Evolutionary conservation across 345 rosid species (phyloP).

Genomic region (Turritis glabra): DNA sequence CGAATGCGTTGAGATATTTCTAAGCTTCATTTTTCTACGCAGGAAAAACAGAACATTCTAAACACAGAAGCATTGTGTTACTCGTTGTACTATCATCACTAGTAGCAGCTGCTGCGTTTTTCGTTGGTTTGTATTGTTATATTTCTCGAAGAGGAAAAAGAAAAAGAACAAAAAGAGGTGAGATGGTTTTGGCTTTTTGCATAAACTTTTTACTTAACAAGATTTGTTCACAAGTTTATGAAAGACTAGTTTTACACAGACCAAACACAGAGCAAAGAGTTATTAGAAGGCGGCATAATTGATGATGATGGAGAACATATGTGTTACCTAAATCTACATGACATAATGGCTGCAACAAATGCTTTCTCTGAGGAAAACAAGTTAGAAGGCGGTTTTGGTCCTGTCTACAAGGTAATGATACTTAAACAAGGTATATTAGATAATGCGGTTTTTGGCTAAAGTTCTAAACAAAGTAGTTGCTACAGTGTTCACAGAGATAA

Average conservation of each 20-base stretch:
- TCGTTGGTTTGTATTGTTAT: not conserved
- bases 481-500: not conserved
- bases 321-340: not conserved
- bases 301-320: not conserved
- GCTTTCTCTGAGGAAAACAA: not conserved
- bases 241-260: not conserved
- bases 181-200: not conserved
- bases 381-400: conserved; percentile 13
- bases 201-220: not conserved
- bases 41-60: not conserved
- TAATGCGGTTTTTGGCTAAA: no score
- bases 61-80: not conserved
- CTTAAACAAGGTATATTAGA: not conserved
- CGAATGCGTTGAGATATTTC: not conserved
- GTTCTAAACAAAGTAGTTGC: not conserved
- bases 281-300: not conserved
- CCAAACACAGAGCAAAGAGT: not conserved
- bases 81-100: not conserved
- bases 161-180: not conserved
- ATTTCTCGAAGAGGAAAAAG: not conserved
- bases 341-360: conserved; percentile 1
- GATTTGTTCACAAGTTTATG: not conserved
- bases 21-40: not conserved
- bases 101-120: not conserved
- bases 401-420: not conserved